Conservation (phyloP, 2,329 filamentous ascomycete genomes). For the Ascochyta pisi region DNA sequence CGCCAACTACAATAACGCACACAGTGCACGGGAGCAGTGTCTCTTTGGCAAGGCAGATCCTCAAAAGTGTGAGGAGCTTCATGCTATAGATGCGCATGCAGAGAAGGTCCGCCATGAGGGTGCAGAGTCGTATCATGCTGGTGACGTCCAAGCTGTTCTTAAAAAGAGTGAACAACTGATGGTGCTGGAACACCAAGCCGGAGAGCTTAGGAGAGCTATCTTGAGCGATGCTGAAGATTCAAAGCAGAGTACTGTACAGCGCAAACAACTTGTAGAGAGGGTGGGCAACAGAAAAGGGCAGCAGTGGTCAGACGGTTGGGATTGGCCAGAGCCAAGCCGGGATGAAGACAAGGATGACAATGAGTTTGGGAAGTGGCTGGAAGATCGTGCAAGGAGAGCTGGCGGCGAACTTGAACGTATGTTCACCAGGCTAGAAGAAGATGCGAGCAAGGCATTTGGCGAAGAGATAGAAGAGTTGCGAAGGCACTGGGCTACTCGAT, state of each 20-base stretch:
- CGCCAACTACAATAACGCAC: constrained; percentile 39
- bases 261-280: constrained; percentile 34
- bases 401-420: constrained; percentile 14
- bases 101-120: constrained; percentile 32
- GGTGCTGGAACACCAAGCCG: constrained; percentile 33
- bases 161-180: constrained; percentile 44
- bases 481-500: constrained; percentile 11
- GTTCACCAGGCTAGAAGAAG: constrained; percentile 13
- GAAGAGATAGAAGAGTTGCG: constrained; percentile 14
- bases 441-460: constrained; percentile 9
- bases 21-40: constrained; percentile 41
- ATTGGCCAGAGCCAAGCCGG: constrained; percentile 41
- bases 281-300: constrained; percentile 42
- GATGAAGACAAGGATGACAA: constrained; percentile 22
- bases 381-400: constrained; percentile 6
- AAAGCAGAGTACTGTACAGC: constrained; percentile 4
- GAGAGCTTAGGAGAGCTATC: constrained; percentile 36
- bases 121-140: constrained; percentile 34
- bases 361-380: constrained; percentile 12
- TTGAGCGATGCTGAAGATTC: constrained; percentile 19
- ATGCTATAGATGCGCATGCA: constrained; percentile 31
- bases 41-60: constrained; percentile 42
- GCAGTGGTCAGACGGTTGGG: constrained; percentile 46
- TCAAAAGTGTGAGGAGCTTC: constrained; percentile 35
- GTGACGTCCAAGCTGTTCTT: constrained; percentile 35